Evolutionary conservation across 495 filamentous ascomycete genomes (phyloP), one percentile per base, ranked within the genome.

Genomic region (Talaromyces adpressus): DNA sequence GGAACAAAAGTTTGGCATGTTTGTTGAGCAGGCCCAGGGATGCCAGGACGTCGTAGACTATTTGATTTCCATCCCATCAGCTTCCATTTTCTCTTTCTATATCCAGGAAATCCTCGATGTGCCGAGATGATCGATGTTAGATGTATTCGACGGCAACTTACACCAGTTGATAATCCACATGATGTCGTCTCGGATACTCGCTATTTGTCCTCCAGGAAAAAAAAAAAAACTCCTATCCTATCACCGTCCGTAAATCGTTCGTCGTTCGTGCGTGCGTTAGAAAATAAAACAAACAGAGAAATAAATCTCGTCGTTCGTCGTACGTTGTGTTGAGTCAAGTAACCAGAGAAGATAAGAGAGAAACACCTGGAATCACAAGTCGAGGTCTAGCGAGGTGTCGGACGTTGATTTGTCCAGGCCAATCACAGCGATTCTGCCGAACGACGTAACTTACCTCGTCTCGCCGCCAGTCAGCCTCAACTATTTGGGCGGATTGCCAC

Each of bases 161-260:
- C 91, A 96, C 93, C 93, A 98, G 85, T 91, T 91, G 67, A 96
- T 74, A 73, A 98, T 89, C 92, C 91, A 97, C 93, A 98, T 97
- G 64, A 72, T 85, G 82, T 25, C 52, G 18, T 25, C 27, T 56
- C 18, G n/a, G 18, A 27, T 23, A 16, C 9, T 56, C 27, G 22
- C 36, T 41, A 41, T 6, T 41, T 41, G 36, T 41, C 36, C 36
- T 41, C 36, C 36, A 41, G 36, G 6, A 41, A 41, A 27, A 39
- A 39, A 36, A 32, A 4, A 18, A 47, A 49, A 49, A 49, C 18
- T 9, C n/a, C n/a, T 20, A 7, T 49, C 45, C 5, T 20, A 49
- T 12, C n/a, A 18, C n/a, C 16, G 18, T 49, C 9, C 39, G 45
- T 49, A 49, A 49, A n/a, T 45, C 39, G 39, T 45, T 49, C 45